Evolutionary conservation across 2,329 filamentous ascomycete species (phyloP).

Genomic region (Fusarium sp.): DNA sequence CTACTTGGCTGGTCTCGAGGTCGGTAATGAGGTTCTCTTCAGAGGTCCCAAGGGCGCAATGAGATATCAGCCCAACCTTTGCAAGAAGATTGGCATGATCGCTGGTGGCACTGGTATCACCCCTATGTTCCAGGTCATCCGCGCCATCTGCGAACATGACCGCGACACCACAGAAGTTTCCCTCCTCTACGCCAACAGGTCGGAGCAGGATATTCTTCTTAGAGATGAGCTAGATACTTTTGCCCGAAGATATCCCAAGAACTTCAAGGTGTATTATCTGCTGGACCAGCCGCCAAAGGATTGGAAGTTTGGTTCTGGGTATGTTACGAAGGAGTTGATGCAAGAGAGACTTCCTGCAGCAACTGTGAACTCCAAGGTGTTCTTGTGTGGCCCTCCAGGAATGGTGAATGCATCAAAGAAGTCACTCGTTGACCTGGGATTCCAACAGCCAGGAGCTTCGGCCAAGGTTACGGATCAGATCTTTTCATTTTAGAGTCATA

Average conservation of each 20-base stretch:
- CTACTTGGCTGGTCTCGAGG: slow-evolving; percentile 61
- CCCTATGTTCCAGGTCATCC: slow-evolving; percentile 66
- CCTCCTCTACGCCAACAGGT: slow-evolving; percentile 70
- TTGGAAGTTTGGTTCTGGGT: slow-evolving; percentile 65
- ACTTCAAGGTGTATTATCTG: slow-evolving; percentile 68
- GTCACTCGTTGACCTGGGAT: slow-evolving; percentile 61
- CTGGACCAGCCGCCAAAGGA: slow-evolving; percentile 60
- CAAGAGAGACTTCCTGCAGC: slow-evolving; percentile 62
- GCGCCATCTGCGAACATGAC: slow-evolving; percentile 72
- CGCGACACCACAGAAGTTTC: slow-evolving; percentile 68
- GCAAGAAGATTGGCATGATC: slow-evolving; percentile 66
- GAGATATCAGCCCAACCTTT: slow-evolving; percentile 60
- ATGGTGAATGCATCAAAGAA: slow-evolving; percentile 71
- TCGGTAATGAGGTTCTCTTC: slow-evolving; percentile 64
- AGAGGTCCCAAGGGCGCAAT: slow-evolving; percentile 71
- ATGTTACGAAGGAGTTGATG: slow-evolving; percentile 65
- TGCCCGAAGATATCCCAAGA: slow-evolving; percentile 63
- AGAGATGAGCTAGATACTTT: slow-evolving; percentile 67
- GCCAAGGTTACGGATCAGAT: slow-evolving; percentile 67
- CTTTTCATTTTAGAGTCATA: slow-evolving; percentile 52
- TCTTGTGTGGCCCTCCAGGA: slow-evolving; percentile 72
- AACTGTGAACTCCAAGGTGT: slow-evolving; percentile 61
- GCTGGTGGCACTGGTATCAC: slow-evolving; percentile 59
- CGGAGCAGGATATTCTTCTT: slow-evolving; percentile 71
- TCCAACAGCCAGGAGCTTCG: slow-evolving; percentile 62